Evolutionary conservation across 495 filamentous ascomycete species (phyloP), one percentile per base, ranked within the genome.

Genomic region (Daldinia grandis): DNA sequence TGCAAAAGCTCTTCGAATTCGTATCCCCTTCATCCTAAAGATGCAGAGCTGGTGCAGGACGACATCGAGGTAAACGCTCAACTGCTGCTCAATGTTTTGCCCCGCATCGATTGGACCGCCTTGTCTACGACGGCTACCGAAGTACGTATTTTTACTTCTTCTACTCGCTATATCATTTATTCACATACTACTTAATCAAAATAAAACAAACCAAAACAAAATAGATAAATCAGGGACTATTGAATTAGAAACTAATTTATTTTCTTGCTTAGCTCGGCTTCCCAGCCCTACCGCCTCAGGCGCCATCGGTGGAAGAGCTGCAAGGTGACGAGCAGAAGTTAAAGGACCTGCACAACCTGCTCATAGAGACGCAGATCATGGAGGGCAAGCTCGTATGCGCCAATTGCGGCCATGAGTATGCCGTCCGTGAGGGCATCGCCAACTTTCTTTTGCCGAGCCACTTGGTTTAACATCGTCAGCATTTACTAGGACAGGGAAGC

Each of bases 401-500:
- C 54, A 91, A 91, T 77, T 98, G 95, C 80, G 92, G 92, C 62
- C 93, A 98, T 78, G 90, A 95, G 80, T 98, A 98, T 79, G 87
- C 88, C 73, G 90, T 99, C 44, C 91, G 92, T 76, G 93, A 98
- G 80, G 96, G 95, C 24, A 97, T 98, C 74, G 92, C 93, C 50
- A 98, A 98, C 78, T 99, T 99, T 76, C 82, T 99, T 71, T 81
- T 99, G 76, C 95, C 95, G 17, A 94, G 90, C 74, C 95, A 98
- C 83, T 80, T 98, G 74, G 95, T 93, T 58, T 87, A 77, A 81
- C 21, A 8, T 21, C 2, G 2, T 10, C 12, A 0, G 42, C 42
- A 12, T 47, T 24, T 24, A 19, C 9, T 24, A 30, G 14, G 25
- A 53, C 12, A 53, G 31, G 8, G 7, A 21, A 15, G 30, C 15